phyloP scores from a whole-genome alignment of 2,329 filamentous ascomycete species.

The Aureobasidium sp. region DNA sequence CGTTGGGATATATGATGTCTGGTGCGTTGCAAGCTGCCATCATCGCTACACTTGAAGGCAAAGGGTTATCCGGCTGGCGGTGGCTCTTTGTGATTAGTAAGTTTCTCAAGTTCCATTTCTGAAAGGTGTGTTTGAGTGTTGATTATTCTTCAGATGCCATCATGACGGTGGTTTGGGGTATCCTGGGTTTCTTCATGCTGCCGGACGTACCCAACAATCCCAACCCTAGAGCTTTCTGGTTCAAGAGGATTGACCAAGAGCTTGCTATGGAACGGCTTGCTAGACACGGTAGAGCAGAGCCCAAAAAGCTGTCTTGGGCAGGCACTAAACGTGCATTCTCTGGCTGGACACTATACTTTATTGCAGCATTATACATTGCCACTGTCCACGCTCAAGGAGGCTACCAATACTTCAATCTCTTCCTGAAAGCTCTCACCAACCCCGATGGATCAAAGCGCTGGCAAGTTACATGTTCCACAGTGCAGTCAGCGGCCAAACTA shows the following conservation, averaged over 20 bases:
- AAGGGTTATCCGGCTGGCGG: constrained; percentile 28
- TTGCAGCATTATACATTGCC: constrained; percentile 37
- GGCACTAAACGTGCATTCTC: constrained; percentile 36
- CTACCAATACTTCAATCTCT: constrained; percentile 39
- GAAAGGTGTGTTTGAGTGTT: neutral
- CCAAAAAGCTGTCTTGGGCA: constrained; percentile 37
- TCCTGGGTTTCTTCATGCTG: constrained; percentile 28
- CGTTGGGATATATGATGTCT: constrained; percentile 21
- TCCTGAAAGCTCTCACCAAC: constrained; percentile 33
- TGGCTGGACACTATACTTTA: constrained; percentile 39
- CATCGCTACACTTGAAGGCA: constrained; percentile 25
- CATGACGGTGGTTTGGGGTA: constrained; percentile 30
- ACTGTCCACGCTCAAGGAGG: constrained; percentile 40
- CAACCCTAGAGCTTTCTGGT: constrained; percentile 36
- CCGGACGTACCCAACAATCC: constrained; percentile 31
- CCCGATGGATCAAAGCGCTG: constrained; percentile 36
- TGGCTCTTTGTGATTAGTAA: constrained; percentile 30
- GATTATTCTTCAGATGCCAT: constrained; percentile 20
- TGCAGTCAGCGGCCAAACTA: neutral
- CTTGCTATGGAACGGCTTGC: constrained; percentile 37
- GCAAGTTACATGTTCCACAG: constrained; percentile 22
- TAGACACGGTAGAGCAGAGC: constrained; percentile 37
- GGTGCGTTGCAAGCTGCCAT: constrained; percentile 22
- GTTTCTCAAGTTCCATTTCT: neutral
- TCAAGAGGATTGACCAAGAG: constrained; percentile 33